Percentiles rank a stretch among this genome's conserved stretches.
These are phyloP conservation scores for Pueraria montana DNA, from an alignment of 306 rosid genomes.

Conservation along the genomic window DNA sequence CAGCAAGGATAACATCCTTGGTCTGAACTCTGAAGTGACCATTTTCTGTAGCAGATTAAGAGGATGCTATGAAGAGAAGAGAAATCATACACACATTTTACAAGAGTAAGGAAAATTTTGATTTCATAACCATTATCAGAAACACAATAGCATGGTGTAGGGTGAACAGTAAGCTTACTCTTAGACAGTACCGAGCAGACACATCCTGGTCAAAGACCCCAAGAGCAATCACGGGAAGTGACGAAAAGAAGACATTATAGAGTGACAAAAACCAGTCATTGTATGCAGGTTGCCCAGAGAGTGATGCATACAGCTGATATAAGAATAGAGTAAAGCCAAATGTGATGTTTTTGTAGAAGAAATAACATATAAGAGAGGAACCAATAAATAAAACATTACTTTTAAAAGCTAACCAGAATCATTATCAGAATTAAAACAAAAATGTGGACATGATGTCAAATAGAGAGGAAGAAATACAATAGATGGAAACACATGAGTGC, in stretches of 20 bases:
- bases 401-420: conserved; percentile 18
- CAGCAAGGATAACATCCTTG: too few species aligned
- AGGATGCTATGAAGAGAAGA: too few species aligned
- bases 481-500: conserved; percentile 71
- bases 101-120: neutral
- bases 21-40: too few species aligned
- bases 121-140: conserved; percentile 25
- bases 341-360: conserved; percentile 91
- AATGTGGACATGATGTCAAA: neutral
- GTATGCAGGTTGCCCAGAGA: too few species aligned
- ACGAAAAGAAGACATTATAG: too few species aligned
- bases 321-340: conserved; percentile 92
- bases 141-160: neutral
- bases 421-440: conserved; percentile 20
- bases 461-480: conserved; percentile 20
- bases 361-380: conserved; percentile 72
- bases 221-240: too few species aligned
- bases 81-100: neutral
- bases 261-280: too few species aligned
- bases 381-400: neutral
- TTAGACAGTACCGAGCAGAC: too few species aligned
- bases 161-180: too few species aligned
- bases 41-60: too few species aligned
- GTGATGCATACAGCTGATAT: too few species aligned
- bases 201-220: too few species aligned